These are phyloP conservation scores for Oryza officinalis DNA, from an alignment of 176 grass and related monocot genomes.

Conservation along the genomic window DNA sequence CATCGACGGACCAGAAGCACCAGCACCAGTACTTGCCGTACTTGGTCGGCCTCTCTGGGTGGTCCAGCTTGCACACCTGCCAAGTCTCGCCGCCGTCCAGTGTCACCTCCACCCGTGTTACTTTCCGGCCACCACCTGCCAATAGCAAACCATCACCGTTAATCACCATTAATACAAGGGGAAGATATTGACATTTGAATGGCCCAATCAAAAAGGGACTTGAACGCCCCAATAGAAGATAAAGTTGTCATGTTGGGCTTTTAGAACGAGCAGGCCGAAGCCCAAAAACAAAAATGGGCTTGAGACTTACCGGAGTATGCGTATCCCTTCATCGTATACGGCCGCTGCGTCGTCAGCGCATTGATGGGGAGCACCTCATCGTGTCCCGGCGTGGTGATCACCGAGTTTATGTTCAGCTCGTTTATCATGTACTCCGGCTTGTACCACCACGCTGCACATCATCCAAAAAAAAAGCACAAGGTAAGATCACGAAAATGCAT, in stretches of 20 bases:
- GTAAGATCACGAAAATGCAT: not conserved
- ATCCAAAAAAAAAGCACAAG: not conserved
- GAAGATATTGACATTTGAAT: no score
- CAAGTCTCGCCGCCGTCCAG: slow-evolving; percentile 76
- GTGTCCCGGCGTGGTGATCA: slow-evolving; percentile 77
- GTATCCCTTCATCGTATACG: slow-evolving; percentile 74
- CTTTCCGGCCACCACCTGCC: slow-evolving; percentile 77
- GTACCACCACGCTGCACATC: slow-evolving; percentile 90
- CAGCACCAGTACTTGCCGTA: slow-evolving; percentile 96
- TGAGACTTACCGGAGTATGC: slow-evolving; percentile 71
- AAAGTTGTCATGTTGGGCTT: not conserved
- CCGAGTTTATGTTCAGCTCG: slow-evolving; percentile 93
- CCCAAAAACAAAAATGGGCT: not conserved
- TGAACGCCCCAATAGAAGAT: not conserved
- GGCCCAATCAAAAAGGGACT: no score
- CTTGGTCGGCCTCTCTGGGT: slow-evolving; percentile 67
- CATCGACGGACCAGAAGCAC: slow-evolving; percentile 89
- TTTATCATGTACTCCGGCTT: slow-evolving; percentile 94
- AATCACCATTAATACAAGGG: no score
- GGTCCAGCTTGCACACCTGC: slow-evolving; percentile 57
- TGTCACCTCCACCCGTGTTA: slow-evolving; percentile 80
- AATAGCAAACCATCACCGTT: not conserved
- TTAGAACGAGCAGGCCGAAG: not conserved
- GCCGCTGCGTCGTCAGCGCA: slow-evolving; percentile 52
- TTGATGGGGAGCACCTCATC: slow-evolving; percentile 78